phyloP scores from a whole-genome alignment of 2,329 filamentous ascomycete species.

The Xylariomycetidae sp. region DNA sequence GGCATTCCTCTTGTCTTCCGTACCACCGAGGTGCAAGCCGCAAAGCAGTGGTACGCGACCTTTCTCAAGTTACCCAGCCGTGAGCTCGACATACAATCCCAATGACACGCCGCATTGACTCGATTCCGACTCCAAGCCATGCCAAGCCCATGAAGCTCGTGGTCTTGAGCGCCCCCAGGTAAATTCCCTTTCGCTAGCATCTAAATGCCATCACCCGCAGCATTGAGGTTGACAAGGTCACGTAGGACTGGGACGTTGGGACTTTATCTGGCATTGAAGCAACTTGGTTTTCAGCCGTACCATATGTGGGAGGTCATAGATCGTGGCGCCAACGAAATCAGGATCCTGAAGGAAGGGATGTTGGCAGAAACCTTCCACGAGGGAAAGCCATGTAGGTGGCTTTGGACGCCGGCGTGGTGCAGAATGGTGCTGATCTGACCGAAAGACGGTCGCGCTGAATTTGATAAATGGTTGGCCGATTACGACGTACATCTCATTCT shows the following conservation, averaged over 20 bases:
- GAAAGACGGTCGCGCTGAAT: not conserved
- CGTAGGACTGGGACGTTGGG: not conserved
- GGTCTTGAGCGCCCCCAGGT: not conserved
- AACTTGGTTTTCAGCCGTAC: not conserved
- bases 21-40: no score
- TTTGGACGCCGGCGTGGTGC: not conserved
- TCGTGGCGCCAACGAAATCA: not conserved
- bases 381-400: not conserved
- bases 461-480: not conserved
- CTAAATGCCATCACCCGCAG: not conserved
- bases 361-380: not conserved
- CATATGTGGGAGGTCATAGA: not conserved
- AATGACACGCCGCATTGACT: constrained; percentile 11
- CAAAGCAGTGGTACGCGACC: no score
- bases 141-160: not conserved
- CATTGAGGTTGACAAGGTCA: not conserved
- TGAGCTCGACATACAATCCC: no score
- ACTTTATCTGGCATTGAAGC: not conserved
- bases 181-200: not conserved
- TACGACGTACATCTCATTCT: not conserved
- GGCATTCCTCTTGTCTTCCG: no score
- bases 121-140: not conserved
- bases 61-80: no score
- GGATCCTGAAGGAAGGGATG: not conserved
- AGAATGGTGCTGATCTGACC: not conserved